Conservation (phyloP, 352 stramenopile species). For the Globisporangium barbulae region DNA sequence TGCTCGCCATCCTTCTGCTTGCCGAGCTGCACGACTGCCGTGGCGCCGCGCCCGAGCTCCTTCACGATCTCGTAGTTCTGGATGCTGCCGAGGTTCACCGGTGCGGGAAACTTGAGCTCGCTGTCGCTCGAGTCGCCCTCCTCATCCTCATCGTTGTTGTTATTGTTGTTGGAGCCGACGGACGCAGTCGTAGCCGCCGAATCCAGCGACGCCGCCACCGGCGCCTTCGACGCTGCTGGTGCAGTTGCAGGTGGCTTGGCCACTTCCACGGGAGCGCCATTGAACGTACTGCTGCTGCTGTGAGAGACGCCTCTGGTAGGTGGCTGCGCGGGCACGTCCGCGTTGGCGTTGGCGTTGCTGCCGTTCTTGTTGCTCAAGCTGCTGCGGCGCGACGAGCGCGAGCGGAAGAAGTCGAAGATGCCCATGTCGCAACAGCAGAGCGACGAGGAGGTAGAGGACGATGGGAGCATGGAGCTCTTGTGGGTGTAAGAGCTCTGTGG, state of each 20-base stretch:
- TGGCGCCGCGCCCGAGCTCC: conserved; percentile 77
- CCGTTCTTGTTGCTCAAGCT: conserved; percentile 23
- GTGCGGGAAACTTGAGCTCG: background rate
- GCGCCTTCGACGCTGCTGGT: background rate
- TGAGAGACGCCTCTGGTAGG: conserved; percentile 2
- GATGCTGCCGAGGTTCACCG: conserved; percentile 33
- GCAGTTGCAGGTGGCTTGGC: background rate
- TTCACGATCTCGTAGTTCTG: conserved; percentile 80
- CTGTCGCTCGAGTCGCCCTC: conserved; percentile 19
- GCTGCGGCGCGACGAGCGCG: conserved; percentile 39
- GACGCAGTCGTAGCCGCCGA: conserved; percentile 39
- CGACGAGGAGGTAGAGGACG: background rate
- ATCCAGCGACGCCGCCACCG: conserved; percentile 25
- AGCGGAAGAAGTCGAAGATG: conserved; percentile 79
- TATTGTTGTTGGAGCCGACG: conserved; percentile 32
- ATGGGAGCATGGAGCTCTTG: background rate
- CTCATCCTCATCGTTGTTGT: conserved; percentile 29
- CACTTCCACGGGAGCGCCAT: conserved; percentile 25
- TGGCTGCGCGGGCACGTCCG: conserved; percentile 1
- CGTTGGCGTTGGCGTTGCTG: background rate
- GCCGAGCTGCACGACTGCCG: conserved; percentile 76
- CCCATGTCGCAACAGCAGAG: conserved; percentile 38
- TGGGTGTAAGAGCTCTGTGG: background rate
- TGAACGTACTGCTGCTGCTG: background rate
- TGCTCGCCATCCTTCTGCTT: conserved; percentile 47